Evolutionary conservation across 352 stramenopile genomes (phyloP).

Genomic region (Globisporangium spiculum): DNA sequence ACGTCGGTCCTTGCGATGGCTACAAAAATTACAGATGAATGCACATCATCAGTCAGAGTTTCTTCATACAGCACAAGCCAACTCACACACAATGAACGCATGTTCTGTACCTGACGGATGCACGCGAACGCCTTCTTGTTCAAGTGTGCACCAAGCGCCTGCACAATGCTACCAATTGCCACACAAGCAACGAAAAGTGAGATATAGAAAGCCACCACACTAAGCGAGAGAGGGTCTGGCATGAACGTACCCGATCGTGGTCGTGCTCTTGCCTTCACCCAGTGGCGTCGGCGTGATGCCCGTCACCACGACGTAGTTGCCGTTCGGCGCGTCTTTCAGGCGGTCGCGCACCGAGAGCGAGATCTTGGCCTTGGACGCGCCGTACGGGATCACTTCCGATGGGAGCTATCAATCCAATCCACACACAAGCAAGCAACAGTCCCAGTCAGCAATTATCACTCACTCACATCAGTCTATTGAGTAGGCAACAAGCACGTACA

Average conservation of each 20-base stretch:
- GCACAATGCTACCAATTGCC: slow-evolving; percentile 74
- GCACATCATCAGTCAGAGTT: slow-evolving; percentile 14
- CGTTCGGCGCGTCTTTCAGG: slow-evolving; percentile 83
- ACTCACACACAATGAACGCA: slow-evolving; percentile 28
- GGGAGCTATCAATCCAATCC: slow-evolving; percentile 38
- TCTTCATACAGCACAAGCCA: neutral
- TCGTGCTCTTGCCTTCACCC: slow-evolving; percentile 99
- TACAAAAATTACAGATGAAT: slow-evolving; percentile 35
- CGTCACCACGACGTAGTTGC: slow-evolving; percentile 97
- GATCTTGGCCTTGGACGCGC: slow-evolving; percentile 91
- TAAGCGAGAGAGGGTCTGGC: neutral
- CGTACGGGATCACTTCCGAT: slow-evolving; percentile 89
- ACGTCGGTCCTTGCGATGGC: slow-evolving; percentile 96
- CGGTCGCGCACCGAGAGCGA: slow-evolving; percentile 87
- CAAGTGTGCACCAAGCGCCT: slow-evolving; percentile 92
- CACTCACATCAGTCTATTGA: neutral
- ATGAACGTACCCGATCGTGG: slow-evolving; percentile 89
- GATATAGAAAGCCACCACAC: no score
- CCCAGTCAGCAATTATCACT: neutral
- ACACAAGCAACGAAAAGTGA: slow-evolving; percentile 49
- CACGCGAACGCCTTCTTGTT: slow-evolving; percentile 95
- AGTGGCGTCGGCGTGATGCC: slow-evolving; percentile 98
- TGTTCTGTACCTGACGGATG: slow-evolving; percentile 89
- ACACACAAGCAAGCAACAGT: slow-evolving; percentile 9
- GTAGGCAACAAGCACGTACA: slow-evolving; percentile 27